These are phyloP conservation scores for Periconia digitata DNA, from an alignment of 2,329 filamentous ascomycete species.

Conservation along the genomic window DNA sequence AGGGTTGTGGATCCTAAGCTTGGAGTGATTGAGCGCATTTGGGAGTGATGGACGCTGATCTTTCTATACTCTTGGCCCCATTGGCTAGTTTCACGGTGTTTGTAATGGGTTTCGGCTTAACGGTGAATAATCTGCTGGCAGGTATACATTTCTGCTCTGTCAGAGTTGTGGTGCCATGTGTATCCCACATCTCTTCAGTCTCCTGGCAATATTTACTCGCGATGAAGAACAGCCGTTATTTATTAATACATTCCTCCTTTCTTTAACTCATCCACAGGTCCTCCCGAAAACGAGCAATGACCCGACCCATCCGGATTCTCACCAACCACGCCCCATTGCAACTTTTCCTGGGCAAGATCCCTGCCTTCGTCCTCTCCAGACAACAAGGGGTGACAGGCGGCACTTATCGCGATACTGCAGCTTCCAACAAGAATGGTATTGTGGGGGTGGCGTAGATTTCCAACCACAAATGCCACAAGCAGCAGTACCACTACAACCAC, in stretches of 20 bases:
- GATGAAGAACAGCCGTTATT: no score
- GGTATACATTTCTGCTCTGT: no score
- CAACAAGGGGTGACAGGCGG: background rate
- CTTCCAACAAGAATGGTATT: constrained; percentile 76
- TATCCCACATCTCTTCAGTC: no score
- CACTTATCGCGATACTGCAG: background rate
- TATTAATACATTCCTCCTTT: constrained; percentile 3
- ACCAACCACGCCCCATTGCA: constrained; percentile 15
- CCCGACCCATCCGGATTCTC: constrained; percentile 5
- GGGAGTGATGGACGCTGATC: no score
- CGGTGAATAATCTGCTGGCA: no score
- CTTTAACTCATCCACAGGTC: constrained; percentile 4
- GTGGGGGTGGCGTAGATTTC: constrained; percentile 73
- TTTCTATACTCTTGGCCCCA: no score
- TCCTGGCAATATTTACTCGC: no score
- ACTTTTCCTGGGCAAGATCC: background rate
- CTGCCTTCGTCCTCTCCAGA: constrained; percentile 2
- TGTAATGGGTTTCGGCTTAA: no score
- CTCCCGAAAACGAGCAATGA: constrained; percentile 11
- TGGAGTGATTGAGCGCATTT: no score
- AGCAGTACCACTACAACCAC: constrained; percentile 8
- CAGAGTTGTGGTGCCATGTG: no score
- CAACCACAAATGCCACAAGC: constrained; percentile 47
- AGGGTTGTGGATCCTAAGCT: no score
- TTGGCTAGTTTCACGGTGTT: no score